Evolutionary conservation across 495 filamentous ascomycete species (phyloP).

Genomic region (Xylaria curta): DNA sequence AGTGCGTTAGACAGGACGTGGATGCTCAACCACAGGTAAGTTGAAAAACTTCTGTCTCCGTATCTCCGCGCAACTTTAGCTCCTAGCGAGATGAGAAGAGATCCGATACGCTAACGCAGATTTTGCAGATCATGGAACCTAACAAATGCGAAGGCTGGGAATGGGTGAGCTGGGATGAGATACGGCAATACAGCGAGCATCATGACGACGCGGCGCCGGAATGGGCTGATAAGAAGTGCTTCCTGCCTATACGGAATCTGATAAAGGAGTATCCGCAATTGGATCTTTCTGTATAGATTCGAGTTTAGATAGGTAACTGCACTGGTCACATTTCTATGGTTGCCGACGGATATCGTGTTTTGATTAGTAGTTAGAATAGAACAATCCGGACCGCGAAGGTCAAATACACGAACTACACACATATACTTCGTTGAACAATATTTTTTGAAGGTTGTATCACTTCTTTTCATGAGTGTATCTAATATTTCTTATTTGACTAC

Average conservation of each 20-base stretch:
- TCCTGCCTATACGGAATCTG: constrained; percentile 63
- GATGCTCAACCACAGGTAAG: constrained; percentile 57
- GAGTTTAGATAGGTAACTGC: neutral
- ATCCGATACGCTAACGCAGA: constrained; percentile 31
- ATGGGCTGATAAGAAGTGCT: constrained; percentile 50
- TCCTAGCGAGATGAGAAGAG: neutral
- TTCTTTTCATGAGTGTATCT: neutral
- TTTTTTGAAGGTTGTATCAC: neutral
- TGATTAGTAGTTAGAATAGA: neutral
- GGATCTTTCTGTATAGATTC: neutral
- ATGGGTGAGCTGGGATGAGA: constrained; percentile 62
- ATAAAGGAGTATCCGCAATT: constrained; percentile 52
- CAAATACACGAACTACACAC: neutral
- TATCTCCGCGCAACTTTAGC: neutral
- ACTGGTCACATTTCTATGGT: neutral
- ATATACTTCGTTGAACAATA: no score
- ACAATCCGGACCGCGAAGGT: neutral
- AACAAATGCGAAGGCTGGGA: constrained; percentile 70
- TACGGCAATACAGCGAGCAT: constrained; percentile 39
- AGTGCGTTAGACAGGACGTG: constrained; percentile 49
- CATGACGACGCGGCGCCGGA: constrained; percentile 37
- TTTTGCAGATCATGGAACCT: constrained; percentile 59
- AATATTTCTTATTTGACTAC: neutral
- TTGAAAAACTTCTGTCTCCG: constrained; percentile 18
- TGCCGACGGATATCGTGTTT: neutral